Evolutionary conservation across 306 rosid species (phyloP).

Genomic region (Spatholobus suberectus): DNA sequence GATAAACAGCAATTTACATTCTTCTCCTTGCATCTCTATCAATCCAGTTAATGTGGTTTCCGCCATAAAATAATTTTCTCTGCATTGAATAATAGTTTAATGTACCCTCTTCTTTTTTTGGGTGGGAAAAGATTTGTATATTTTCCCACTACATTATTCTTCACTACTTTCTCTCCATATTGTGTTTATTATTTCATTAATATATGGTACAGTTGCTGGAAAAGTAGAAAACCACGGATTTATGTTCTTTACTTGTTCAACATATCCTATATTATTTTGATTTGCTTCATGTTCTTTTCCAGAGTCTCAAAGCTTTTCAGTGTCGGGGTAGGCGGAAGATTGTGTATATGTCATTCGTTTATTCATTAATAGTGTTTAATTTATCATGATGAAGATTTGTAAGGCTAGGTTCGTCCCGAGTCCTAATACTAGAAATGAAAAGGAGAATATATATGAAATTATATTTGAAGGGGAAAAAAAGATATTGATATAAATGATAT

Average conservation of each 20-base stretch:
- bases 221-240: not conserved
- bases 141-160: conserved; percentile 18
- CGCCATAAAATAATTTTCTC: not conserved
- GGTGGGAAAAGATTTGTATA: not conserved
- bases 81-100: not conserved
- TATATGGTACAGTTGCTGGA: not conserved
- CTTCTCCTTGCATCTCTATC: conserved; percentile 28
- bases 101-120: not conserved
- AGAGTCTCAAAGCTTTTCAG: not conserved
- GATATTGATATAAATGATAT: not conserved
- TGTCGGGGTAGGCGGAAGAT: not conserved
- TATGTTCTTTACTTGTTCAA: not conserved
- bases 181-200: not conserved
- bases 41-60: conserved; percentile 22
- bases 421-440: conserved; percentile 11
- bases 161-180: not conserved
- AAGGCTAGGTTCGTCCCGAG: not conserved
- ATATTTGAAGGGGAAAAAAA: not conserved
- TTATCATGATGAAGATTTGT: not conserved
- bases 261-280: not conserved
- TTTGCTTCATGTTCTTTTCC: not conserved
- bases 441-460: not conserved
- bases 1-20: not conserved
- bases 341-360: not conserved
- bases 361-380: not conserved